A percentile compares a stretch with the other conserved stretches of the same genome.
Conservation (phyloP, 176 grass and related monocot species). For the Musa acuminata region DNA sequence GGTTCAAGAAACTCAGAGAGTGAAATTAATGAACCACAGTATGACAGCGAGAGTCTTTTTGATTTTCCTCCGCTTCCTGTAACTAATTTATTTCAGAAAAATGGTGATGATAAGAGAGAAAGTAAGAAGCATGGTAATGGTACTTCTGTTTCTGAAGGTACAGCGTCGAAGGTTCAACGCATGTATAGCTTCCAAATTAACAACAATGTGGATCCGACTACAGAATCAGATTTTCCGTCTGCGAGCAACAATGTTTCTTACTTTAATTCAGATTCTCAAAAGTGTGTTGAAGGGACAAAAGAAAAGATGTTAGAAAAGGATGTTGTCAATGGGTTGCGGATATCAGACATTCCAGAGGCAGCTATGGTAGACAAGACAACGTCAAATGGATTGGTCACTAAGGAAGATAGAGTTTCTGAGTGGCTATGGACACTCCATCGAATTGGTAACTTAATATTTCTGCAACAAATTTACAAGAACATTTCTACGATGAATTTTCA, state of each 20-base stretch:
- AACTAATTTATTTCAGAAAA: slow-evolving; percentile 58
- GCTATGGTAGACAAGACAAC: slow-evolving; percentile 39
- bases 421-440: slow-evolving; percentile 97
- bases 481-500: too few relatives aligned
- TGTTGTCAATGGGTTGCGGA: slow-evolving; percentile 51
- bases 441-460: slow-evolving; percentile 54
- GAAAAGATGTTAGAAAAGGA: slow-evolving; percentile 38
- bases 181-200: slow-evolving; percentile 94
- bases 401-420: slow-evolving; percentile 80
- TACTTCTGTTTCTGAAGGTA: slow-evolving; percentile 39
- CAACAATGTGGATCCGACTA: slow-evolving; percentile 88
- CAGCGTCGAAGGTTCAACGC: slow-evolving; percentile 30
- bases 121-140: slow-evolving; percentile 31
- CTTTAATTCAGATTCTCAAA: slow-evolving; percentile 40
- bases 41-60: slow-evolving; percentile 53
- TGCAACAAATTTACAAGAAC: not conserved
- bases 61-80: slow-evolving; percentile 53
- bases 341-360: slow-evolving; percentile 57
- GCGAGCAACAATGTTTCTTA: slow-evolving; percentile 44
- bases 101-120: slow-evolving; percentile 29
- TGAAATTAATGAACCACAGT: slow-evolving; percentile 60
- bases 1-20: slow-evolving; percentile 41
- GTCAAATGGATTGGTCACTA: slow-evolving; percentile 26
- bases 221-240: slow-evolving; percentile 58
- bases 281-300: slow-evolving; percentile 48